These are phyloP conservation scores for Ostreobium quekettii DNA, from an alignment of 139 green algal species.

Conservation along the genomic window DNA sequence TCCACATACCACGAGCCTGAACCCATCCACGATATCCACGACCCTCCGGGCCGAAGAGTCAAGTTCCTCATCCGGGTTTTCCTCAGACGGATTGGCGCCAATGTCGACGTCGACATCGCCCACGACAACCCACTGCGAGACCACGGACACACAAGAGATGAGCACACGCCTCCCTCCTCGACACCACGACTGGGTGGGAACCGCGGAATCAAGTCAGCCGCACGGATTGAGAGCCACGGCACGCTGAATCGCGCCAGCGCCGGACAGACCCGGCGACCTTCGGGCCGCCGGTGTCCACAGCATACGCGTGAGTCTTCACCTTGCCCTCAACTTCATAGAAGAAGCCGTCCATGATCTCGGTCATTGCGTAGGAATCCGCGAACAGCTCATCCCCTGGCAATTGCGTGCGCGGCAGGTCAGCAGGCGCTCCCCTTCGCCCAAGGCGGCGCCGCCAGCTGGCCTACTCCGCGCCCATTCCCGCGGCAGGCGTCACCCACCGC, in stretches of 20 bases:
- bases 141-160: not conserved
- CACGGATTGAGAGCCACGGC: no score
- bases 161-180: no score
- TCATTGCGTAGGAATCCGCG: constrained; percentile 28
- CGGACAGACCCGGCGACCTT: no score
- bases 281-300: no score
- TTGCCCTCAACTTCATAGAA: constrained; percentile 36
- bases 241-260: no score
- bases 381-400: constrained; percentile 36
- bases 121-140: constrained; percentile 38
- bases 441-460: not conserved
- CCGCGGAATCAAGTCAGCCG: no score
- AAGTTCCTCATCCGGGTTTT: constrained; percentile 42
- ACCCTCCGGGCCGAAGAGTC: constrained; percentile 34
- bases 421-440: not conserved
- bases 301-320: no score
- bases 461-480: no score
- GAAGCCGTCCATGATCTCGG: constrained; percentile 35
- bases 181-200: not conserved
- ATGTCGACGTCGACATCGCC: constrained; percentile 49
- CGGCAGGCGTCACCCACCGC: no score
- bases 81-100: constrained; percentile 48
- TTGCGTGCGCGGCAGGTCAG: not conserved
- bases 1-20: constrained; percentile 35
- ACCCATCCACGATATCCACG: constrained; percentile 50